Base-by-base conservation (phyloP, 768 basidiomycete genomes). In the Gloeostereum incarnatum region DNA sequence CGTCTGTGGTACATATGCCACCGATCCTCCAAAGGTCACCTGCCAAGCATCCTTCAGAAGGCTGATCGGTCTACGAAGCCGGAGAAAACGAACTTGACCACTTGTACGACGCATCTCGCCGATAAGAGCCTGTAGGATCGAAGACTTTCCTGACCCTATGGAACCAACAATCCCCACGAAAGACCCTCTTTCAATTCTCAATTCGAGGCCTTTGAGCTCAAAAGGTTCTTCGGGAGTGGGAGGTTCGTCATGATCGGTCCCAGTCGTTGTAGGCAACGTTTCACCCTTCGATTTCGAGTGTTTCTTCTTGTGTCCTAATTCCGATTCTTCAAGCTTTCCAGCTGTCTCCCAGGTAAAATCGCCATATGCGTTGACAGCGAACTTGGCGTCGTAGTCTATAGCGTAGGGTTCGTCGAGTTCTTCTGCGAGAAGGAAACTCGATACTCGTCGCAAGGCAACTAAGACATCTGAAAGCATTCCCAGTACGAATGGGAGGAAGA, bases 1-100 rank as follows among this genome's bases (percentile, higher is more conserved):
- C 13, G 65, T 55, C 50, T 81, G 77, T 2, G 78, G 72, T 0
- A 74, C 73, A 49, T 78, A 79, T 1, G 74, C 72, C 3, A 76
- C 60, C 0, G 61, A 57, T 9, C 79, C 75, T 4, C 69, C 70
- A 44, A 81, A 74, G n/a, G n/a, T n/a, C n/a, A n/a, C n/a, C n/a
- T n/a, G n/a, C n/a, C n/a, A n/a, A n/a, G n/a, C n/a, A n/a, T n/a
- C n/a, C n/a, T n/a, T n/a, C n/a, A n/a, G n/a, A n/a, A n/a, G n/a
- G n/a, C n/a, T n/a, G n/a, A n/a, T n/a, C n/a, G n/a, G n/a, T n/a
- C n/a, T n/a, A n/a, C n/a, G n/a, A n/a, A n/a, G n/a, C n/a, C n/a
- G n/a, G n/a, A n/a, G n/a, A n/a, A n/a, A n/a, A n/a, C n/a, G n/a
- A n/a, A n/a, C n/a, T n/a, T n/a, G n/a, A n/a, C 74, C 74, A 6